Percentiles rank a stretch among this genome's conserved stretches.
Evolutionary conservation across 495 filamentous ascomycete species (phyloP).

Genomic region (Penicillium herquei): DNA sequence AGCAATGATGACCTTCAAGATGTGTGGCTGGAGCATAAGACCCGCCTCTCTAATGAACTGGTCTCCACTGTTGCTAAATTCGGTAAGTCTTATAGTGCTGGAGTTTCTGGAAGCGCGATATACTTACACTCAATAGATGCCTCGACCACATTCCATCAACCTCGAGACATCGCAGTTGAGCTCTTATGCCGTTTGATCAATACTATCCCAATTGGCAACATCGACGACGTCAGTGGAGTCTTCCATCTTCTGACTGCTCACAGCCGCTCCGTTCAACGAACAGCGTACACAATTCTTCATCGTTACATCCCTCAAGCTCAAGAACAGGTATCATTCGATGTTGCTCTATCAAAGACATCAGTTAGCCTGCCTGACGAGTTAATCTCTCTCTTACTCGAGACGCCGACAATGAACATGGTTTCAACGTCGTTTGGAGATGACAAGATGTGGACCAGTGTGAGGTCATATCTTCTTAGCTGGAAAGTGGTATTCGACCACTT

Average conservation of each 20-base stretch:
- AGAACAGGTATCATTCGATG: constrained; percentile 80
- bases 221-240: constrained; percentile 58
- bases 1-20: constrained; percentile 86
- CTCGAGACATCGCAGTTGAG: constrained; percentile 68
- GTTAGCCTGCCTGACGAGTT: constrained; percentile 69
- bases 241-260: constrained; percentile 74
- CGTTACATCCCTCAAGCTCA: constrained; percentile 70
- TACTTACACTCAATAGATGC: constrained; percentile 34
- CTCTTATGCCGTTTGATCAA: constrained; percentile 62
- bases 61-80: constrained; percentile 49
- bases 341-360: constrained; percentile 68
- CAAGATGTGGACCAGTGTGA: constrained; percentile 43
- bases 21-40: constrained; percentile 55
- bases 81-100: constrained; percentile 28
- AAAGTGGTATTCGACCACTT: constrained; percentile 88
- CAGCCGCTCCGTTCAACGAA: constrained; percentile 70
- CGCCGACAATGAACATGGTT: constrained; percentile 49
- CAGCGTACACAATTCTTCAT: constrained; percentile 80
- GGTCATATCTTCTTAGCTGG: constrained; percentile 90
- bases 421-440: constrained; percentile 41
- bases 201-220: constrained; percentile 52
- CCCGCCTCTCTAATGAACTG: constrained; percentile 52
- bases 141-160: constrained; percentile 55
- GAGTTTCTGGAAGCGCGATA: background rate
- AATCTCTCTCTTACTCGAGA: constrained; percentile 60